phyloP scores from a whole-genome alignment of 208 protist genomes.

The Crithidia acanthocephali region DNA sequence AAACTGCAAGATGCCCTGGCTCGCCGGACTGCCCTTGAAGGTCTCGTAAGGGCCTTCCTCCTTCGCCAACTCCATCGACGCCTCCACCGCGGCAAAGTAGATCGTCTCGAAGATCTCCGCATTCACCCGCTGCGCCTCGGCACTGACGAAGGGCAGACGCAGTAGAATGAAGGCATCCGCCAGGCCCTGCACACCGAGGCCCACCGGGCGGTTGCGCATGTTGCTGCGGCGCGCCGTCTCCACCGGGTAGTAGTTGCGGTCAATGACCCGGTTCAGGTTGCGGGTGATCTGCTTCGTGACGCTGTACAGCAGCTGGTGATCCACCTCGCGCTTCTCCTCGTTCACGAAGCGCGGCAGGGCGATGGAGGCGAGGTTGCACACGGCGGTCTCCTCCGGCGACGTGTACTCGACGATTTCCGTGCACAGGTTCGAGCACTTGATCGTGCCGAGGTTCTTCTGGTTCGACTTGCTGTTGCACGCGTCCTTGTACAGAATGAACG shows the following conservation, averaged over 20 bases:
- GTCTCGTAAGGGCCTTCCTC: conserved; percentile 95
- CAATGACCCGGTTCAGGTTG: conserved; percentile 99
- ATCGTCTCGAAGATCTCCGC: conserved; percentile 99
- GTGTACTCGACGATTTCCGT: conserved; percentile 99
- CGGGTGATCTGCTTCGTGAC: conserved; percentile 94
- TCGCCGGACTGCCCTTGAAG: conserved; percentile 95
- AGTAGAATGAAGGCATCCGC: conserved; percentile 98
- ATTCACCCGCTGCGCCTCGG: conserved; percentile 95
- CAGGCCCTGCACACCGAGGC: conserved; percentile 99
- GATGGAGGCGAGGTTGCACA: conserved; percentile 99
- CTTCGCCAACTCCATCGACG: conserved; percentile 93
- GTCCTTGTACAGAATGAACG: conserved; percentile 99
- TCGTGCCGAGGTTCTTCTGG: conserved; percentile 99
- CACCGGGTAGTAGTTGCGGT: conserved; percentile 99
- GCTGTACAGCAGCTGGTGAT: conserved; percentile 91
- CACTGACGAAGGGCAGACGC: conserved; percentile 95
- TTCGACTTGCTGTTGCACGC: conserved; percentile 99
- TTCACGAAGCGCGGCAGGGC: conserved; percentile 98
- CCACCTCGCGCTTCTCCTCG: conserved; percentile 67
- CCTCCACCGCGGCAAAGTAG: conserved; percentile 96
- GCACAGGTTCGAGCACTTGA: conserved; percentile 99
- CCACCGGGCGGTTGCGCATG: conserved; percentile 98
- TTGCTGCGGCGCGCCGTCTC: conserved; percentile 95
- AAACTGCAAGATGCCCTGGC: conserved; percentile 98
- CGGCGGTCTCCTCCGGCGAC: conserved; percentile 96